These are phyloP conservation scores for Acacia melanoxylon DNA, from an alignment of 306 rosid genomes.

Conservation along the genomic window DNA sequence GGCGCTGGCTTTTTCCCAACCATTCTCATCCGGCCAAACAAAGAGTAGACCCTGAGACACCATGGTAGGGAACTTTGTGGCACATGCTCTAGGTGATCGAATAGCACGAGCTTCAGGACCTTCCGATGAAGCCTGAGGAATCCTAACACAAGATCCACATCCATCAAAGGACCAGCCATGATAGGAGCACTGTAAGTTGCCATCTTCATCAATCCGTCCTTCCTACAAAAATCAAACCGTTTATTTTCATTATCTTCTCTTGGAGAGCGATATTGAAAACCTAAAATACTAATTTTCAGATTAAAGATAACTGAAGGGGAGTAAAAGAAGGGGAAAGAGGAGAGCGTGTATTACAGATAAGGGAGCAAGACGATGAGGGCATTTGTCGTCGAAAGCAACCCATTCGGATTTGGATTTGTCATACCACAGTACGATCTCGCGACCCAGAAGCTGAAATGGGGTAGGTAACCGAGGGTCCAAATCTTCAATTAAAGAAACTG, in stretches of 20 bases:
- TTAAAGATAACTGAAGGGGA: not conserved
- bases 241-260: constrained; percentile 17
- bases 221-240: constrained; percentile 56
- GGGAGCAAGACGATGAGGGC: constrained; percentile 98
- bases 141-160: constrained; percentile 78
- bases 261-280: constrained; percentile 11
- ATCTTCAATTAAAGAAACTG: constrained; percentile 89
- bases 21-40: constrained; percentile 98
- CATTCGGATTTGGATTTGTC: constrained; percentile 64
- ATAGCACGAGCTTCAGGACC: constrained; percentile 93
- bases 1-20: constrained; percentile 88
- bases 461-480: constrained; percentile 71
- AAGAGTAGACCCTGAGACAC: constrained; percentile 96
- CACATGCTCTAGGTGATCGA: constrained; percentile 81
- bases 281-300: constrained; percentile 10
- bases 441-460: constrained; percentile 93
- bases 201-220: constrained; percentile 90
- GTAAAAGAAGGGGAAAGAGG: not conserved
- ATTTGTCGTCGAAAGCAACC: constrained; percentile 92
- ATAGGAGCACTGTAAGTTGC: constrained; percentile 94
- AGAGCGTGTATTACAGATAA: constrained; percentile 64
- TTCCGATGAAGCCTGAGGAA: constrained; percentile 86
- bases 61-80: constrained; percentile 70
- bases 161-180: constrained; percentile 98
- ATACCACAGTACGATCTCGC: constrained; percentile 85